Evolutionary conservation across 169 alveolate genomes (phyloP).

Genomic region (Ichthyophthirius multifiliis): DNA sequence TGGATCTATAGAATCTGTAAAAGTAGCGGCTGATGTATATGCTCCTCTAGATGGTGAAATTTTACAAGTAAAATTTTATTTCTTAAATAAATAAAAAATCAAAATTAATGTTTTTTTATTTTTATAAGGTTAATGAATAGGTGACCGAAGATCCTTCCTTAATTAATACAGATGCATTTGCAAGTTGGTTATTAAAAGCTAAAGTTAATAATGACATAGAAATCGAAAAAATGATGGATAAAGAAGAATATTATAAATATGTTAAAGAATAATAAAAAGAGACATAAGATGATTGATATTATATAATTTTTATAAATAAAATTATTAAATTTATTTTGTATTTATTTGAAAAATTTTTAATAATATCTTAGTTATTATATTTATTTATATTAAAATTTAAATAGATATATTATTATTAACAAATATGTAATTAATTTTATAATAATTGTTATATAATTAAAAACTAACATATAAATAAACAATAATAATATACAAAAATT

Average conservation of each 20-base stretch:
- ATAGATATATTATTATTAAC: too few relatives aligned
- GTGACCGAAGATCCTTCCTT: slow-evolving; percentile 17
- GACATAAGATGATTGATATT: not conserved
- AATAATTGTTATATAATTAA: too few relatives aligned
- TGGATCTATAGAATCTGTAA: slow-evolving; percentile 59
- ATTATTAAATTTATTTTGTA: too few relatives aligned
- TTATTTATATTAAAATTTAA: too few relatives aligned
- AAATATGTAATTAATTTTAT: too few relatives aligned
- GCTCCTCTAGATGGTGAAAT: slow-evolving; percentile 56
- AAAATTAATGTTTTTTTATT: not conserved
- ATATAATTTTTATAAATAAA: too few relatives aligned
- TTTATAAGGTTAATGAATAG: slow-evolving; percentile 17
- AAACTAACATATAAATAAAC: too few relatives aligned
- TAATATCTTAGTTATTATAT: not conserved
- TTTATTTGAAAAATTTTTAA: too few relatives aligned
- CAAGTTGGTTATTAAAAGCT: slow-evolving; percentile 22
- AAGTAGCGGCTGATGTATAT: slow-evolving; percentile 62
- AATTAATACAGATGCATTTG: slow-evolving; percentile 19
- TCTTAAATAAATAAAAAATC: not conserved
- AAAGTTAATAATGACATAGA: not conserved
- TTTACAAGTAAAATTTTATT: slow-evolving; percentile 17
- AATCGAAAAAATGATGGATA: not conserved
- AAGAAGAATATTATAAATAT: not conserved
- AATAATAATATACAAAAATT: too few relatives aligned
- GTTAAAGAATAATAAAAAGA: not conserved